Conservation (phyloP, 371 early-diverging fungal genomes). For the Mucor mucedo region DNA sequence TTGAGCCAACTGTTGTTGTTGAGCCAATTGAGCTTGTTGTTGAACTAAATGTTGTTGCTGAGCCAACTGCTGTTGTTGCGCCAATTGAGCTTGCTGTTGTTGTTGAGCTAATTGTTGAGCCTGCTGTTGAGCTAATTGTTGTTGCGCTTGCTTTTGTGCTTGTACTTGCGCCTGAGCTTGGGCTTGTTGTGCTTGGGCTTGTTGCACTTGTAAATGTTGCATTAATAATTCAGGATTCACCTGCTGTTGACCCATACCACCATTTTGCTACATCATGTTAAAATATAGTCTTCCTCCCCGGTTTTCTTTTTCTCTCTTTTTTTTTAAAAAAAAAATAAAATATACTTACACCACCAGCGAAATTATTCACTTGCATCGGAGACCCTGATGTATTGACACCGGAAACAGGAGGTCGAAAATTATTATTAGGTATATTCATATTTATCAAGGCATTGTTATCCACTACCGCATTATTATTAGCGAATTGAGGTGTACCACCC, state of each 20-base stretch:
- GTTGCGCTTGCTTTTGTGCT: conserved; percentile 23
- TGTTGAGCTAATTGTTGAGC: conserved; percentile 22
- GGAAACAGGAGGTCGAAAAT: conserved; percentile 28
- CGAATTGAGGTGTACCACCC: not conserved
- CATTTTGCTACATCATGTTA: not conserved
- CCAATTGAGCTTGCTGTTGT: conserved; percentile 24
- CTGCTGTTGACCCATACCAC: conserved; percentile 19
- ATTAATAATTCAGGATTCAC: conserved; percentile 27
- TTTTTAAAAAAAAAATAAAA: not conserved
- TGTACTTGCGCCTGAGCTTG: conserved; percentile 19
- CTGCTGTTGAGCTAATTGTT: conserved; percentile 15
- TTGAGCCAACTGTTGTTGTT: not conserved
- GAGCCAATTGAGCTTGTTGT: conserved; percentile 12
- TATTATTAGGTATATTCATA: conserved; percentile 19
- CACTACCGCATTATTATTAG: conserved; percentile 5
- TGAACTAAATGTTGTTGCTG: conserved; percentile 13
- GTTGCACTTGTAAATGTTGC: conserved; percentile 34
- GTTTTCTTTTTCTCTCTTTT: not conserved
- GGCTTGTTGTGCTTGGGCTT: conserved; percentile 20
- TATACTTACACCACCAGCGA: conserved; percentile 14
- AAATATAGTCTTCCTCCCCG: not conserved
- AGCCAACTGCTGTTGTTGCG: conserved; percentile 23
- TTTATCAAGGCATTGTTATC: conserved; percentile 7
- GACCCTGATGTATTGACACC: conserved; percentile 16
- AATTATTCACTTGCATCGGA: conserved; percentile 27